A percentile compares a stretch with the other conserved stretches of the same genome.
Conservation (phyloP, 2,329 filamentous ascomycete species). For the Chaetomium globosum region DNA sequence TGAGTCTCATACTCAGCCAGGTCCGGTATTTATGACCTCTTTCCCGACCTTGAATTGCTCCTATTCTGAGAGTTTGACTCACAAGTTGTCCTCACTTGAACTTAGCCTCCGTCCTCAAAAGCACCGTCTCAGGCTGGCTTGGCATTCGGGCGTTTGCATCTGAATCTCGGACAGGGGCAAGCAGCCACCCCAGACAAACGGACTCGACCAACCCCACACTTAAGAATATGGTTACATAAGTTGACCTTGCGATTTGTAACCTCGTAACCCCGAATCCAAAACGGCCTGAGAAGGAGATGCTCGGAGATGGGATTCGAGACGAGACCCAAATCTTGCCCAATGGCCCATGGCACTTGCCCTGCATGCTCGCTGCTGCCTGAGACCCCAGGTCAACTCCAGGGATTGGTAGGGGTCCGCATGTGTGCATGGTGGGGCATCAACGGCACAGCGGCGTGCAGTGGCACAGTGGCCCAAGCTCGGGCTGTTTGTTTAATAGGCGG, state of each 20-base stretch:
- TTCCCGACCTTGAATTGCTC: neutral
- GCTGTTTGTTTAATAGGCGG: conserved; percentile 38
- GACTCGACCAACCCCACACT: neutral
- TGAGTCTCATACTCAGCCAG: conserved; percentile 31
- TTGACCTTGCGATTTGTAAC: conserved; percentile 4
- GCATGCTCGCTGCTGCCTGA: conserved; percentile 23
- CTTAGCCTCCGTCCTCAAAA: conserved; percentile 24
- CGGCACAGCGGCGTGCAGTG: conserved; percentile 1
- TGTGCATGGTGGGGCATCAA: conserved; percentile 22
- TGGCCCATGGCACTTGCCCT: neutral
- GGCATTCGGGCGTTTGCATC: neutral
- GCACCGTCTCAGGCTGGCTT: neutral
- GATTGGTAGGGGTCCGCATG: neutral
- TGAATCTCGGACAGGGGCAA: neutral
- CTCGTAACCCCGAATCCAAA: neutral
- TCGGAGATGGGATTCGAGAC: neutral
- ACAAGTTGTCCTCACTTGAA: conserved; percentile 23
- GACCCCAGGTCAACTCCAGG: neutral
- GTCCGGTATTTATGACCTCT: conserved; percentile 17
- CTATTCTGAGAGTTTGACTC: conserved; percentile 22
- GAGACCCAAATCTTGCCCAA: neutral
- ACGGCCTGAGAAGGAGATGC: neutral
- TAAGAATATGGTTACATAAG: neutral
- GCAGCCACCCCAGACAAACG: neutral
- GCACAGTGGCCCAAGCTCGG: conserved; percentile 7